A percentile compares a stretch with the other conserved stretches of the same genome.
These are phyloP conservation scores for Onygenales sp. DNA, from an alignment of 2,329 filamentous ascomycete genomes.

Conservation along the genomic window DNA sequence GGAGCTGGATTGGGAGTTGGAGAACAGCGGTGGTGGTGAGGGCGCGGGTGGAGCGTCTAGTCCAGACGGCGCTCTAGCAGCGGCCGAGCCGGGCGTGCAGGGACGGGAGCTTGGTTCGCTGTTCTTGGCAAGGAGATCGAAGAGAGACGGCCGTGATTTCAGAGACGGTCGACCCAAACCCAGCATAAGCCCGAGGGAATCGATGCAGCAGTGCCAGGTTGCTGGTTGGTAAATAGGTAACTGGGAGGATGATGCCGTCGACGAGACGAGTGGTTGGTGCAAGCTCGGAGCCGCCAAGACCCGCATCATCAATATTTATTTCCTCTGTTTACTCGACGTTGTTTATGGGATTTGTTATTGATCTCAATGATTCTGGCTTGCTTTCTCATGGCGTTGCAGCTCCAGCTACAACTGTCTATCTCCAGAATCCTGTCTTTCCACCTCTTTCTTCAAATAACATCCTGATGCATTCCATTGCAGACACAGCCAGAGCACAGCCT, in stretches of 20 bases:
- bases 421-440: too few relatives aligned
- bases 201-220: not conserved
- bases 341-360: too few relatives aligned
- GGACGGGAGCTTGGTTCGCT: conserved; percentile 31
- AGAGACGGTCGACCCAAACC: conserved; percentile 48
- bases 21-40: conserved; percentile 29
- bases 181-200: conserved; percentile 38
- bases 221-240: not conserved
- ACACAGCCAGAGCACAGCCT: too few relatives aligned
- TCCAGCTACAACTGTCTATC: too few relatives aligned
- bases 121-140: conserved; percentile 49
- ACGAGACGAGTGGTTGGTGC: not conserved
- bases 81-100: not conserved
- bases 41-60: conserved; percentile 13
- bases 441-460: too few relatives aligned
- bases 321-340: too few relatives aligned
- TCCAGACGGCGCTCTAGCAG: not conserved
- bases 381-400: too few relatives aligned
- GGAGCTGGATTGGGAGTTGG: conserved; percentile 25
- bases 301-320: too few relatives aligned
- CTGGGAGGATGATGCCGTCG: not conserved
- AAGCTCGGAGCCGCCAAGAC: too few relatives aligned
- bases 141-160: conserved; percentile 50
- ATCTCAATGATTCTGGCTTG: too few relatives aligned
- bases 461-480: too few relatives aligned